Base-by-base conservation (phyloP, 345 rosid species). In the Anastatica hierochuntica region DNA sequence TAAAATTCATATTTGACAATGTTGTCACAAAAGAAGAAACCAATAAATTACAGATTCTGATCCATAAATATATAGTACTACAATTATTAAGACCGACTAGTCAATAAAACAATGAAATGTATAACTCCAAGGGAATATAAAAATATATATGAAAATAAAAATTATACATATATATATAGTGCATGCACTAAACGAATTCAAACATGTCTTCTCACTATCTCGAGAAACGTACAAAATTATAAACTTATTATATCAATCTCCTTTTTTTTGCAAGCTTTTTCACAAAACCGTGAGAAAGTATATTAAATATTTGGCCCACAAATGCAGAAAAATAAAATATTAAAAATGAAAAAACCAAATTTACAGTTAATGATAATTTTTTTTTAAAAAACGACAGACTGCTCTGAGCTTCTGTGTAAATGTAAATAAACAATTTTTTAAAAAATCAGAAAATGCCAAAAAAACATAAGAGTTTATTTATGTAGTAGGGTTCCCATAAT, bases 371-470 rank as follows among this genome's bases (percentile, higher is more conserved):
- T 56, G 72, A 30, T 39, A 60, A 20, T 49, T n/a, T n/a, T n/a
- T n/a, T n/a, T n/a, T 16, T 66, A 54, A 46, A 73, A 46, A 73
- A 69, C 70, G 56, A 49, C 69, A 43, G 48, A 10, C 23, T 59
- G 71, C 57, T 68, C 44, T 57, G 12, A 48, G 66, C 69, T 64
- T 61, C 31, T 52, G 59, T 43, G 31, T 23, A 43, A 30, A 11
- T 49, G 33, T 29, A 42, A 62, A 44, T 43, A 24, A 24, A 60
- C 29, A 27, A 38, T 31, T 4, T 36, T 0, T 21, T 21, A 8
- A 68, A 69, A 60, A 63, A 71, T 63, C 70, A 65, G 67, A 82
- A 79, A 81, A 80, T 74, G 88, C 82, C 84, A 83, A 83, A 87
- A 80, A 52, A 31, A 43, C 81, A 82, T 74, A 65, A 62, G 59